Conservation (phyloP, 257 asterid genomes). For the Cordia subcordata region DNA sequence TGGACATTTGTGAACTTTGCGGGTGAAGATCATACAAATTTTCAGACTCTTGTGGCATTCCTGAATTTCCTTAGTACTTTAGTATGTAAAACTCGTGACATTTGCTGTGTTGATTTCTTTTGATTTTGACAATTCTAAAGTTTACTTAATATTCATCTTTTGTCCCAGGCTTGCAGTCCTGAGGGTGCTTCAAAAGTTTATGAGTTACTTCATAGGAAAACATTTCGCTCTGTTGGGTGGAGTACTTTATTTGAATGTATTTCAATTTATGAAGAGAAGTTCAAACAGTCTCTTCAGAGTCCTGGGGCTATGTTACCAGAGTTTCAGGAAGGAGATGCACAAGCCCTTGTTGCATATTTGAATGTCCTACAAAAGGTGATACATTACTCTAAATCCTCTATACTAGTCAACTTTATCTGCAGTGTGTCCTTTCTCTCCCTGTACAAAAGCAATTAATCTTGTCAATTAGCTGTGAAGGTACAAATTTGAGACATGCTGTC, state of each 20-base stretch:
- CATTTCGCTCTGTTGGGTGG: slow-evolving; percentile 90
- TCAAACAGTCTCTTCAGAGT: slow-evolving; percentile 74
- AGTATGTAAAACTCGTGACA: slow-evolving; percentile 44
- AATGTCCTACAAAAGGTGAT: slow-evolving; percentile 76
- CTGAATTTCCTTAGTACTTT: slow-evolving; percentile 82
- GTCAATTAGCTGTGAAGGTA: no score
- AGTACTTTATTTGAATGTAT: slow-evolving; percentile 80
- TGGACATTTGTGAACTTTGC: slow-evolving; percentile 98
- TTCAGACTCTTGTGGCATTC: slow-evolving; percentile 90
- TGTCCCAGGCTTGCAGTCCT: slow-evolving; percentile 65
- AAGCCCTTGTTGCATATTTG: slow-evolving; percentile 92
- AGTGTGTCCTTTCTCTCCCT: neutral
- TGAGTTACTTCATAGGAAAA: slow-evolving; percentile 88
- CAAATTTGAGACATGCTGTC: no score
- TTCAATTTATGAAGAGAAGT: slow-evolving; percentile 82
- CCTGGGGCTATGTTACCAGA: slow-evolving; percentile 77
- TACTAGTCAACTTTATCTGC: neutral
- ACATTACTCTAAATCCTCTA: neutral
- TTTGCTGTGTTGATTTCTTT: neutral
- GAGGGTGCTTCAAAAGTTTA: slow-evolving; percentile 92
- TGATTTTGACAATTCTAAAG: no score
- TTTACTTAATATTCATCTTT: slow-evolving; percentile 26
- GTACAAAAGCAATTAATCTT: neutral
- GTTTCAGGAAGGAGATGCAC: slow-evolving; percentile 95
- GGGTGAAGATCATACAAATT: slow-evolving; percentile 92